Evolutionary conservation across 441 rosid genomes (phyloP).

Genomic region (Pelargonium citronellum): DNA sequence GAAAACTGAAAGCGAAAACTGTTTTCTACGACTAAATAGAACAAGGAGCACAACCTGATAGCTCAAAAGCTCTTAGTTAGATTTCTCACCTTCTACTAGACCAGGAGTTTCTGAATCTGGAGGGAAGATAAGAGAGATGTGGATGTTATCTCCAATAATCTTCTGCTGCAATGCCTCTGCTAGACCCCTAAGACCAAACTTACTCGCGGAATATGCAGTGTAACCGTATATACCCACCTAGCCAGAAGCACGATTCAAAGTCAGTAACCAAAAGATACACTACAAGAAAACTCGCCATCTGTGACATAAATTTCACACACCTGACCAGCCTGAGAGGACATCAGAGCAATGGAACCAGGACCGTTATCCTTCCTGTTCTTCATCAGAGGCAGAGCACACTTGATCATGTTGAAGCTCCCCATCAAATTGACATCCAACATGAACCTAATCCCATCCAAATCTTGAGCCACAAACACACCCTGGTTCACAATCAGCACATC

Average conservation of each 20-base stretch:
- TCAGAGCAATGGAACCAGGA: constrained; percentile 61
- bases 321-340: constrained; percentile 93
- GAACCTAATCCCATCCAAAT: constrained; percentile 61
- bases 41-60: no score
- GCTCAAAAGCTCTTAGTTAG: not conserved
- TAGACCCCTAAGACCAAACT: constrained; percentile 86
- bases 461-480: constrained; percentile 65
- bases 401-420: constrained; percentile 76
- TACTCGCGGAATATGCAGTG: constrained; percentile 79
- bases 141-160: constrained; percentile 67
- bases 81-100: constrained; percentile 52
- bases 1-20: no score
- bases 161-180: constrained; percentile 97
- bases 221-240: constrained; percentile 95
- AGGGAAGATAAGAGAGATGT: constrained; percentile 71
- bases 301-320: constrained; percentile 25
- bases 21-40: no score
- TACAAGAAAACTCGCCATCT: not conserved
- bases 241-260: constrained; percentile 13
- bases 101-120: constrained; percentile 89
- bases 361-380: constrained; percentile 41
- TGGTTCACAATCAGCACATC: constrained; percentile 81
- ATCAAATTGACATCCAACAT: constrained; percentile 73
- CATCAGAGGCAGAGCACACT: constrained; percentile 81
- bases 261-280: not conserved